phyloP scores from a whole-genome alignment of 352 stramenopile species.

The Phytopythium sindhum region DNA sequence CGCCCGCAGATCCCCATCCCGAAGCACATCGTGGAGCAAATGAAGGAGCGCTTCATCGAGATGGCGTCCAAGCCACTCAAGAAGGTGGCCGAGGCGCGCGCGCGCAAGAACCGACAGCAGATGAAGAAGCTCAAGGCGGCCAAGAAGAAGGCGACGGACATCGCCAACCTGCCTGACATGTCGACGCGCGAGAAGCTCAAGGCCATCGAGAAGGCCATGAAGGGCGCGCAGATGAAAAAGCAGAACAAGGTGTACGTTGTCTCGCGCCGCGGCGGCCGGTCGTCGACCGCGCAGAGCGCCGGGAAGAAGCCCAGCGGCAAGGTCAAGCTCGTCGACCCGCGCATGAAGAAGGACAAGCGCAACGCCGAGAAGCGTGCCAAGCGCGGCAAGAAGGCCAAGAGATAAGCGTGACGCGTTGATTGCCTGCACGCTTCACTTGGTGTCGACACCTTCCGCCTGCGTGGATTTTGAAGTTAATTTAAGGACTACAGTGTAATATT shows the following conservation, averaged over 20 bases:
- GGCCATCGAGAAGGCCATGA: conserved; percentile 97
- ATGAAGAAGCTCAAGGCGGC: conserved; percentile 95
- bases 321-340: conserved; percentile 97
- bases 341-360: conserved; percentile 97
- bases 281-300: conserved; percentile 44
- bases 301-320: conserved; percentile 86
- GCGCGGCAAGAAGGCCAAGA: conserved; percentile 85
- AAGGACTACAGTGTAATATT: neutral
- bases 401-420: conserved; percentile 28
- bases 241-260: conserved; percentile 97
- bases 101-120: conserved; percentile 92
- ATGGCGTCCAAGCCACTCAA: conserved; percentile 97
- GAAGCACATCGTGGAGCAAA: conserved; percentile 96
- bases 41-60: conserved; percentile 96
- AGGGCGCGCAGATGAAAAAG: conserved; percentile 86
- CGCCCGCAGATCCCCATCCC: conserved; percentile 96
- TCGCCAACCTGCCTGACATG: conserved; percentile 96
- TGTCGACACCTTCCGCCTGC: neutral
- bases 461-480: conserved; percentile 1
- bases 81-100: conserved; percentile 98
- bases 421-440: neutral
- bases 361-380: conserved; percentile 81
- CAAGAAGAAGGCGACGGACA: conserved; percentile 97
- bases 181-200: conserved; percentile 98
- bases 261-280: conserved; percentile 62